These are phyloP conservation scores for Candida ponderosae DNA, from an alignment of 805 yeast genomes.

Conservation along the genomic window DNA sequence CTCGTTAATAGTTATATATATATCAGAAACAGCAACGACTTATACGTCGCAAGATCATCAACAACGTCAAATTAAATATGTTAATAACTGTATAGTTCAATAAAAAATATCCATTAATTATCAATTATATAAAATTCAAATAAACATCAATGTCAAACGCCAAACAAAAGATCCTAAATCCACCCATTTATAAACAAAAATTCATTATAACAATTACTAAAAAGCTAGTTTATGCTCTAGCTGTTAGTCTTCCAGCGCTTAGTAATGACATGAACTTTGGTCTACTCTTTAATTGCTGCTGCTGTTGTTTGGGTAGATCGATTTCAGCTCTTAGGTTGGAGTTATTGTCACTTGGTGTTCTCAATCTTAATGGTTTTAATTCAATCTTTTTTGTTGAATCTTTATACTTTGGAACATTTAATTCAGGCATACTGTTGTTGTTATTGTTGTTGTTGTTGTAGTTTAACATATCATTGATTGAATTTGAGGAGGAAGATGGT, in stretches of 20 bases:
- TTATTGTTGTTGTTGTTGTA: background rate
- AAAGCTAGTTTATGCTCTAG: background rate
- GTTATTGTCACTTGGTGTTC: slow-evolving; percentile 14
- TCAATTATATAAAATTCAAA: too few relatives aligned
- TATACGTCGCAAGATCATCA: too few relatives aligned
- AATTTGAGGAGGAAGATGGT: slow-evolving; percentile 14
- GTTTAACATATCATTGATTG: slow-evolving; percentile 2
- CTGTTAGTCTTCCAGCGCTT: background rate
- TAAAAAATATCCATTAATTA: too few relatives aligned
- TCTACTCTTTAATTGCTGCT: background rate
- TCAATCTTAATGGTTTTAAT: slow-evolving; percentile 13
- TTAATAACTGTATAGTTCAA: too few relatives aligned
- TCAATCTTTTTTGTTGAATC: slow-evolving; percentile 5
- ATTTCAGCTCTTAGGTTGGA: too few relatives aligned
- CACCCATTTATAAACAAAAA: too few relatives aligned
- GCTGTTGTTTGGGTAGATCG: background rate
- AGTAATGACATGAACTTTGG: slow-evolving; percentile 5
- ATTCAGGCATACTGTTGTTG: background rate
- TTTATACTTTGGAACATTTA: background rate
- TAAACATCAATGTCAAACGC: too few relatives aligned
- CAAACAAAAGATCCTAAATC: too few relatives aligned
- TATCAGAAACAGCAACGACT: too few relatives aligned
- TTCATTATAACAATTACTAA: background rate
- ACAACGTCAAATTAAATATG: too few relatives aligned
- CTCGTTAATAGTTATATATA: too few relatives aligned